Conservation (phyloP, 2,329 filamentous ascomycete genomes). For the Emmonsiellopsis sp. region DNA sequence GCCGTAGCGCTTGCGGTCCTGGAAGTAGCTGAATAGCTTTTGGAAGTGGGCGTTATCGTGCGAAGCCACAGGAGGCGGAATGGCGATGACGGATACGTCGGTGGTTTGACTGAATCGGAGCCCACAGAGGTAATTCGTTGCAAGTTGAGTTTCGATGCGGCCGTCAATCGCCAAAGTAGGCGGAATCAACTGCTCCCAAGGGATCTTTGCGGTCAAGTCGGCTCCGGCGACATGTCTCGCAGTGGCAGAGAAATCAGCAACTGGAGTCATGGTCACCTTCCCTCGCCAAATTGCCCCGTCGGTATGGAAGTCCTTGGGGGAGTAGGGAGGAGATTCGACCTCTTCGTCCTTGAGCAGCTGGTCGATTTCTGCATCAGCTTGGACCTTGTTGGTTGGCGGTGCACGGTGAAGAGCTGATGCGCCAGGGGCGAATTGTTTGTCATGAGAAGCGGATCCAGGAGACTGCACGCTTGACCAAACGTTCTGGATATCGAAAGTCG, state of each 20-base stretch:
- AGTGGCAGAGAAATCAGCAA: slow-evolving; percentile 66
- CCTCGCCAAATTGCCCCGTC: slow-evolving; percentile 74
- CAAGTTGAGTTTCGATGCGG: slow-evolving; percentile 69
- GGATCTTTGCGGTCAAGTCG: slow-evolving; percentile 56
- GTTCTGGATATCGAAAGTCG: slow-evolving; percentile 73
- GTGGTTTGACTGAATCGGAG: slow-evolving; percentile 73
- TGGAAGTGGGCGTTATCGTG: slow-evolving; percentile 57
- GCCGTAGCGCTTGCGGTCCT: slow-evolving; percentile 71
- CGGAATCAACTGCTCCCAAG: slow-evolving; percentile 71
- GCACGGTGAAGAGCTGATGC: slow-evolving; percentile 29
- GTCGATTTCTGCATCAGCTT: slow-evolving; percentile 80
- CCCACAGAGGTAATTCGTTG: slow-evolving; percentile 83
- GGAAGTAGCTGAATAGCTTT: slow-evolving; percentile 79
- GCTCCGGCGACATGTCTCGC: slow-evolving; percentile 79
- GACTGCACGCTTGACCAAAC: slow-evolving; percentile 79
- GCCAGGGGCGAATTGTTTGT: slow-evolving; percentile 36
- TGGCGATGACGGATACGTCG: slow-evolving; percentile 71
- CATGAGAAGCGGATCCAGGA: slow-evolving; percentile 45
- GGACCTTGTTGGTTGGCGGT: slow-evolving; percentile 38
- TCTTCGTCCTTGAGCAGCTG: slow-evolving; percentile 75
- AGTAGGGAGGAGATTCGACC: slow-evolving; percentile 73
- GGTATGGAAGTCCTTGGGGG: slow-evolving; percentile 62
- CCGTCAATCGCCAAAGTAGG: slow-evolving; percentile 53
- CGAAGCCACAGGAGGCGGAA: slow-evolving; percentile 54
- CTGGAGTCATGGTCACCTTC: slow-evolving; percentile 63